phyloP scores from a whole-genome alignment of 768 basidiomycete species.

The Pulveroboletus sp. region DNA sequence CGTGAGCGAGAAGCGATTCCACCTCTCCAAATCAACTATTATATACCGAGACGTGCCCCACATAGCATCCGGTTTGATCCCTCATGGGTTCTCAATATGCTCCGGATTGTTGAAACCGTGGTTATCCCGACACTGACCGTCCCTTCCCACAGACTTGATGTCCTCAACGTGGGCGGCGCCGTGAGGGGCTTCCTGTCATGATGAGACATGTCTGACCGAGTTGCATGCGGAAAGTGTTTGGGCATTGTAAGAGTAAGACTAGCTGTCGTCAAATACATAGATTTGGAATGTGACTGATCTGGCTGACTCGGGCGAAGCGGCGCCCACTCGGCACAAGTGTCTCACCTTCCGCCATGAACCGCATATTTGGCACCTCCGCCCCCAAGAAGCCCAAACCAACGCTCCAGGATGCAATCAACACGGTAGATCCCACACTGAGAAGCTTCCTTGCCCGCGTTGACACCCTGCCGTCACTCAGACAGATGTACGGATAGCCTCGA shows the following conservation, averaged over 20 bases:
- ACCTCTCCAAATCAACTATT: neutral
- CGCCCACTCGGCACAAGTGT: neutral
- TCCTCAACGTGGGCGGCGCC: constrained; percentile 87
- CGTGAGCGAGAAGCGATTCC: neutral
- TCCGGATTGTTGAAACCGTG: too few species aligned
- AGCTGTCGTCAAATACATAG: neutral
- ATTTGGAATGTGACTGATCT: too few species aligned
- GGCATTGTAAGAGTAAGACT: neutral
- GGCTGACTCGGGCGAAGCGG: neutral
- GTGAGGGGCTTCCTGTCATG: constrained; percentile 83
- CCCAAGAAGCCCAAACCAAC: constrained; percentile 82
- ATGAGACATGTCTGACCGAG: neutral
- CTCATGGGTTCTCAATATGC: neutral
- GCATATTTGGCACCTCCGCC: constrained; percentile 75
- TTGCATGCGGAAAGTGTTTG: neutral
- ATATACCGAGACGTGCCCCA: constrained; percentile 5
- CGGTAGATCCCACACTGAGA: constrained; percentile 47
- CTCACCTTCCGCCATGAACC: constrained; percentile 55
- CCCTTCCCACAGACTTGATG: constrained; percentile 59
- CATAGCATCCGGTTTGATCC: constrained; percentile 7
- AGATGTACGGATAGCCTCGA: constrained; percentile 78
- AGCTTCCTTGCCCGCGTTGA: neutral
- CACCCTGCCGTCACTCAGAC: constrained; percentile 58
- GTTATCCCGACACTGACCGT: constrained; percentile 7
- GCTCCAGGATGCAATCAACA: constrained; percentile 90